A percentile compares a stretch with the other conserved stretches of the same genome.
Conservation (phyloP, 1,139 yeast species). For the Saccharomycopsis hybrid region DNA sequence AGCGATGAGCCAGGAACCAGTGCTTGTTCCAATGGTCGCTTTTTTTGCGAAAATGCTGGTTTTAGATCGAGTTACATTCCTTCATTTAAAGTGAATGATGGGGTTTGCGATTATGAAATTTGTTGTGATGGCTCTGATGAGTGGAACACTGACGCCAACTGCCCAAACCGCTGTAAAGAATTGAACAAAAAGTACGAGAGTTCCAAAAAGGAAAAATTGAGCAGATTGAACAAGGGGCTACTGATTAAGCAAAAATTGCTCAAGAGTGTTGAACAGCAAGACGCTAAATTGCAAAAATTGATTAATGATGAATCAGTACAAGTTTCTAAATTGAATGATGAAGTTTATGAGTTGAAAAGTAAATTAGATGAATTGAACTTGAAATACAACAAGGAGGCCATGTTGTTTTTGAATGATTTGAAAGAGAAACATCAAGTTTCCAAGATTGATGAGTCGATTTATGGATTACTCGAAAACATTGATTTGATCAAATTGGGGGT, state of each 20-base stretch:
- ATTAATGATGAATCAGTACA: conserved; percentile 20
- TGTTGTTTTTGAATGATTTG: conserved; percentile 13
- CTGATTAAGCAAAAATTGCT: conserved; percentile 28
- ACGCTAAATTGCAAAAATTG: conserved; percentile 20
- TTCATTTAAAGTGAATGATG: conserved; percentile 70
- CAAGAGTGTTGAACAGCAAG: conserved; percentile 17
- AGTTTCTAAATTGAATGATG: conserved; percentile 15
- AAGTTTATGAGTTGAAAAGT: conserved; percentile 13
- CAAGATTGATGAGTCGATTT: conserved; percentile 4
- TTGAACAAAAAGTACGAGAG: conserved; percentile 35
- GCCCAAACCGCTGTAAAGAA: conserved; percentile 56
- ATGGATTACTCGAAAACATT: conserved; percentile 7
- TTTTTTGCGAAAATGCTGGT: conserved; percentile 77
- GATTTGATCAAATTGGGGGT: conserved; percentile 16
- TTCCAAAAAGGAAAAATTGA: conserved; percentile 26
- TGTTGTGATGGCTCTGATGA: conserved; percentile 99
- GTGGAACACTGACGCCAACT: conserved; percentile 35
- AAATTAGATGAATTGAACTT: conserved; percentile 15
- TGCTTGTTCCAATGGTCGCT: conserved; percentile 60
- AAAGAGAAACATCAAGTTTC: conserved; percentile 6
- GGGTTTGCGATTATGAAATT: conserved; percentile 79
- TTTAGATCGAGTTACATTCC: conserved; percentile 53
- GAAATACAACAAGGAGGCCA: conserved; percentile 19
- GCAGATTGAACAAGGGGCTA: conserved; percentile 32
- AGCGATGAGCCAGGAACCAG: conserved; percentile 95